Base-by-base conservation (phyloP, 345 rosid species). In the Gossypium turneri region DNA sequence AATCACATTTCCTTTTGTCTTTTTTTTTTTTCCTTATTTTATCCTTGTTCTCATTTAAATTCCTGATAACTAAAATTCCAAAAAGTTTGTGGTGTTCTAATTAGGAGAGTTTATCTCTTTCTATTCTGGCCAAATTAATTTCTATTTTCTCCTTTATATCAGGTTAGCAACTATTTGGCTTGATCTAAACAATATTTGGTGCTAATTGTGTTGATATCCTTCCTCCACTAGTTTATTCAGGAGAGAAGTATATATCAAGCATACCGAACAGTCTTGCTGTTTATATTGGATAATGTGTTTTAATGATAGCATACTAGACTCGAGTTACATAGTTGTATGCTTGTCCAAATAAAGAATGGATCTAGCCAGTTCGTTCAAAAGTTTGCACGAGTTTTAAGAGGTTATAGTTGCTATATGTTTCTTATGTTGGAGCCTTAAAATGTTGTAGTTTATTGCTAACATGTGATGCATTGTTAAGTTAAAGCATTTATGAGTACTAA, bases 341-440 rank as follows among this genome's bases (percentile, higher is more conserved):
- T 45, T 67, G 27, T 44, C 70, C 53, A 20, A 66, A 44, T 22
- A 66, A 22, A 47, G 9, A 6, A 25, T 68, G 58, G 44, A 47
- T n/a, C 44, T 48, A 45, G 43, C 22, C 4, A 16, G 44, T 68
- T 27, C 12, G 9, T 68, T 43, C 25, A 68, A 34, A 68, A 9
- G 58, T 51, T 69, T 69, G 47, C 73, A 27, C 5, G 47, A 51
- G 25, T 12, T 69, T 29, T n/a, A 27, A 27, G 16, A 69, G 73
- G 45, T 69, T 51, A 51, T 16, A 41, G 52, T n/a, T 69, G 44
- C 25, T 16, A 9, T 51, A 48, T 48, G 55, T 68, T 47, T 51
- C 58, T 50, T 25, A 51, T 52, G 1, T 27, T 51, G 73, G 60
- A 51, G 29, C 17, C 43, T 51, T 20, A 27, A 50, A 51, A 12